Percentiles rank a stretch among this genome's conserved stretches.
Evolutionary conservation across 2,329 filamentous ascomycete genomes (phyloP).

Genomic region (Aureobasidium lini): DNA sequence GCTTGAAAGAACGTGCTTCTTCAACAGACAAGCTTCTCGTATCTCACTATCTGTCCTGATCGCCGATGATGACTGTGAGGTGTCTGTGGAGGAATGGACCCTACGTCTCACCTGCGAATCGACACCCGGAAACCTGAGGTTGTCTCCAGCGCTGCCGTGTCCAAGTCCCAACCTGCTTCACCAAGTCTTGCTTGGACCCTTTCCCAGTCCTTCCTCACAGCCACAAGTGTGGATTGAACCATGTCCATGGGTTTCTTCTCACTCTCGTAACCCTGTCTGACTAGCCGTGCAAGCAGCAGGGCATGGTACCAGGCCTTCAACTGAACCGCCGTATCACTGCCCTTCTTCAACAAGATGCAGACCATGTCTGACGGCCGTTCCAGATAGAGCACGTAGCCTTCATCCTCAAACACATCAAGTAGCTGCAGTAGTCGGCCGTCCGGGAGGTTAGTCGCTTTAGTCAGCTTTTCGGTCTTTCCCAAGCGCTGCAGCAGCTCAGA

Average conservation of each 20-base stretch:
- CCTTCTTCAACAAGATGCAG: constrained; percentile 58
- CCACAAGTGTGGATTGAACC: constrained; percentile 3
- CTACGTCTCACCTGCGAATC: constrained; percentile 1
- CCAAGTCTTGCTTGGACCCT: constrained; percentile 26
- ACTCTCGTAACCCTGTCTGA: constrained; percentile 14
- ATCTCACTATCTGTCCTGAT: background rate
- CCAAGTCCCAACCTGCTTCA: constrained; percentile 58
- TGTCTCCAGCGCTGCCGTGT: constrained; percentile 59
- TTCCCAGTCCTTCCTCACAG: constrained; percentile 6
- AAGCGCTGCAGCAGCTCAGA: constrained; percentile 19
- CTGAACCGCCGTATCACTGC: constrained; percentile 42
- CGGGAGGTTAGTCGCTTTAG: constrained; percentile 13
- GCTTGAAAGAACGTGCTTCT: background rate
- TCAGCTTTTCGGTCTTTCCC: constrained; percentile 25
- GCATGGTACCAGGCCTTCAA: constrained; percentile 58
- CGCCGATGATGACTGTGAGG: constrained; percentile 1
- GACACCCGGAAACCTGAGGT: constrained; percentile 39
- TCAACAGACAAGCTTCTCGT: constrained; percentile 8
- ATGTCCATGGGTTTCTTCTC: constrained; percentile 16
- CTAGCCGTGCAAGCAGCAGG: constrained; percentile 37
- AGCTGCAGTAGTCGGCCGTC: constrained; percentile 36
- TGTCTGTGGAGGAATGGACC: background rate
- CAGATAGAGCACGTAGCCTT: constrained; percentile 57
- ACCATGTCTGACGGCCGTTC: constrained; percentile 27
- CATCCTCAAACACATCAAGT: constrained; percentile 42